Percentiles rank a stretch among this genome's conserved stretches.
Evolutionary conservation across 495 filamentous ascomycete species (phyloP).

Genomic region (Daldinia vernicosa): DNA sequence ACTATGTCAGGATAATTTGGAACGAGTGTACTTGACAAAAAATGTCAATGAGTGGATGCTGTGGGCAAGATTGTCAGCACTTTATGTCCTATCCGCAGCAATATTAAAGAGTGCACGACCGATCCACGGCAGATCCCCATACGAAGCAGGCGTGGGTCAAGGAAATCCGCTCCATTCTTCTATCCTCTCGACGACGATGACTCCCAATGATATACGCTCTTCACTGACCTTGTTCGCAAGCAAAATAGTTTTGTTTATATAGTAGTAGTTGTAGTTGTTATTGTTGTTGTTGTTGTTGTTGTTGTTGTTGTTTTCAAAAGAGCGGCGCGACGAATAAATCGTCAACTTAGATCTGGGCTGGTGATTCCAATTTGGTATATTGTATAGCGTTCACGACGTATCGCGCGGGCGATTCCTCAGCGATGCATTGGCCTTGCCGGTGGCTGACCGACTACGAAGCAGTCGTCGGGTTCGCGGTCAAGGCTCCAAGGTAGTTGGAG

Average conservation of each 20-base stretch:
- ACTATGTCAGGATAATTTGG: constrained; percentile 59
- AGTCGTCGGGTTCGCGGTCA: constrained; percentile 33
- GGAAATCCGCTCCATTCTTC: constrained; percentile 26
- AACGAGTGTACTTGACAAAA: constrained; percentile 74
- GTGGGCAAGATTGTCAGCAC: constrained; percentile 43
- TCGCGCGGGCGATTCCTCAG: constrained; percentile 42
- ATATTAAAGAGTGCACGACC: constrained; percentile 21
- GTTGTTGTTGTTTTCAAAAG: constrained; percentile 31
- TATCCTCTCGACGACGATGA: constrained; percentile 1
- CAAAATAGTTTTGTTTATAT: constrained; percentile 20
- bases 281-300: background rate
- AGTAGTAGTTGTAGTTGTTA: background rate
- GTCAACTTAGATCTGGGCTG: constrained; percentile 38
- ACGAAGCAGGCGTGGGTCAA: constrained; percentile 10
- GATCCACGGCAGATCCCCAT: constrained; percentile 38
- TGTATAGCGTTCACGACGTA: constrained; percentile 42
- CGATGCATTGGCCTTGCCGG: constrained; percentile 41
- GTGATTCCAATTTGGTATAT: constrained; percentile 13
- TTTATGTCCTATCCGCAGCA: constrained; percentile 8
- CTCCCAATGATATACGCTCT: background rate
- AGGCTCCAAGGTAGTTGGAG: constrained; percentile 30
- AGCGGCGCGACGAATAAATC: constrained; percentile 45
- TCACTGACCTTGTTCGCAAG: constrained; percentile 40
- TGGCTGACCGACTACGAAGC: constrained; percentile 29
- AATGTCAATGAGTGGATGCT: constrained; percentile 67